Base-by-base conservation (phyloP, 768 basidiomycete species). In the Suillus discolor region DNA sequence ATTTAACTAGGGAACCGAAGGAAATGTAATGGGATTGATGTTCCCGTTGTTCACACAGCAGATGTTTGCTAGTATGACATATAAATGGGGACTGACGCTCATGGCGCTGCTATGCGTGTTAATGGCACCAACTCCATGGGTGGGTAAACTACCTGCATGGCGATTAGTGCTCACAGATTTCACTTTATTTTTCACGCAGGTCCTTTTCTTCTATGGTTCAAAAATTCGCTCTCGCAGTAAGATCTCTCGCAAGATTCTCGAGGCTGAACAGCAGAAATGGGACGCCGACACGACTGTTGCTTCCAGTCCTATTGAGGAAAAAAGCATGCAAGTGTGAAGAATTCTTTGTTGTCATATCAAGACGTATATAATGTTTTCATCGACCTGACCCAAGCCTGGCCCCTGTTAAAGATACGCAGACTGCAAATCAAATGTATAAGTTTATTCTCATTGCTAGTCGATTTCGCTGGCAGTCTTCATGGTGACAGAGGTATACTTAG, bases 1-100 rank as follows among this genome's bases (percentile, higher is more conserved):
- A 2, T 9, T 47, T 8, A 16, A n/a, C 42, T 47, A 25, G 20
- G n/a, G 41, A 8, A 47, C 16, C 49, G 53, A 62, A 83, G 78
- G 80, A n/a, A 81, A 81, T 68, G 51, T 77, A 28, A 71, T 77
- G 68, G 83, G 78, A 1, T 75, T 77, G 66, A 73, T 77, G 13
- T 86, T 87, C 76, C 81, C 85, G 3, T 76, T 88, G 9, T 84
- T 87, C 73, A 82, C 82, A 2, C 65, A 74, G 20, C 77, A 76
- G 66, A 80, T 87, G 81, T 86, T 82, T 69, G 71, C 74, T 16
- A 55, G 71, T 1, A 72, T 88, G 61, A 83, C 83, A 41, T 83
- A 84, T 53, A 79, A 79, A 51, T 86, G 85, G 82, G 83, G 77
- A n/a, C 78, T 78, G 67, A 80, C 79, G 18, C 68, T 84, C 8